Evolutionary conservation across 441 rosid species (phyloP).

Genomic region (Melastoma candidum): DNA sequence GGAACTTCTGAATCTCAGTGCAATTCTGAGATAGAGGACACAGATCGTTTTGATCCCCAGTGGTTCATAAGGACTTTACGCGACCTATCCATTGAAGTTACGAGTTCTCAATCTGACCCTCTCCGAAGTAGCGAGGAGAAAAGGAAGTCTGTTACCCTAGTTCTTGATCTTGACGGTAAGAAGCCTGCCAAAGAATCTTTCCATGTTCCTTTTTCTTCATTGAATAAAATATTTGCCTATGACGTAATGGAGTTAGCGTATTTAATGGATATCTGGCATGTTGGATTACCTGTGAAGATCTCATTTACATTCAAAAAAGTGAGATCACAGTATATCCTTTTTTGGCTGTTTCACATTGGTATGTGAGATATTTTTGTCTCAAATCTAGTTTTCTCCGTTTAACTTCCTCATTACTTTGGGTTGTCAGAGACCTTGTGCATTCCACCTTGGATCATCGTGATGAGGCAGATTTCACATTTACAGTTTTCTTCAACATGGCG

Average conservation of each 20-base stretch:
- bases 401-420: background rate
- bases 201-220: background rate
- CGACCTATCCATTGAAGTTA: slow-evolving; percentile 70
- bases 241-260: background rate
- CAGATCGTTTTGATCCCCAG: slow-evolving; percentile 76
- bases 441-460: slow-evolving; percentile 75
- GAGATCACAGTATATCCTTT: too few relatives aligned
- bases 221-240: background rate
- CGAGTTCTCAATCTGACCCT: slow-evolving; percentile 38
- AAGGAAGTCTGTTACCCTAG: slow-evolving; percentile 63
- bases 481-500: slow-evolving; percentile 76
- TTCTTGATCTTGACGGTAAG: slow-evolving; percentile 97
- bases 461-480: slow-evolving; percentile 76
- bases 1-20: slow-evolving; percentile 38
- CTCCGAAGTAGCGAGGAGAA: slow-evolving; percentile 32
- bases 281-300: too few relatives aligned
- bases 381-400: too few relatives aligned
- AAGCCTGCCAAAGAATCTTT: slow-evolving; percentile 1
- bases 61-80: slow-evolving; percentile 65
- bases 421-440: slow-evolving; percentile 85
- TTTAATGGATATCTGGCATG: too few relatives aligned
- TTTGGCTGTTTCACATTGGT: too few relatives aligned
- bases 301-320: too few relatives aligned
- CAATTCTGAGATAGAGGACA: slow-evolving; percentile 39
- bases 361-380: too few relatives aligned